Evolutionary conservation across 2,329 filamentous ascomycete species (phyloP), one percentile per base, ranked within the genome.

Genomic region (Aspergillus udagawae): DNA sequence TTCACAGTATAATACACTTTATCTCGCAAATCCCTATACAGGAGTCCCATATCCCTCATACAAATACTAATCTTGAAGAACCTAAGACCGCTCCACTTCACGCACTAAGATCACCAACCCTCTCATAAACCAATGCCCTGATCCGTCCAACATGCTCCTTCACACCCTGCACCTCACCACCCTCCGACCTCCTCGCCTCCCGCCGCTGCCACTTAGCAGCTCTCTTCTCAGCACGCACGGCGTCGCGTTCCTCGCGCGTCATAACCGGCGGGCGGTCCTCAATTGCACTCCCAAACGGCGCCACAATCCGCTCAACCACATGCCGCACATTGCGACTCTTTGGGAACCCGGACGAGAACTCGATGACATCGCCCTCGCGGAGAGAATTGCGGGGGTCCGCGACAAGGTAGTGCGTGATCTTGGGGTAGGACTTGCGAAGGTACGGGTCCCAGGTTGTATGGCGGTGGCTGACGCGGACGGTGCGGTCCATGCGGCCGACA

Each of bases 341-440:
- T 2, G 71, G 72, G 17, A 64, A 69, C 1, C 75, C 75, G 7
- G 73, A 75, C 54, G 73, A 72, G 57, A 77, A 78, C 59, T 77
- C 73, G 56, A 78, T 74, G 52, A 77, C 72, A 53, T 78, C 75
- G n/a, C 75, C 75, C 42, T 75, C 69, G 44, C 75, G 73, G 38
- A 77, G 67, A 7, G 74, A 77, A 62, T 77, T 70, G 54, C 64
- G 67, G 12, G 75, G 75, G 57, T 78, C 75, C 1, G 70, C 65
- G 1, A 77, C 75, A 7, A 73, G 60, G 58, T 67, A 72, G 12
- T 62, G 65, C 12, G 67, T 73, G 42, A 68, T 65, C 54, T 71
- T 64, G 1, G 72, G 70, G 64, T 73, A 77, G 52, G 59, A 64
- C 62, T 76, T 76, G 55, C 68, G 70, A 44, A 77, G 66, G 48